These are phyloP conservation scores for Kodamaea kakaduensis DNA, from an alignment of 805 yeast species.

Conservation along the genomic window DNA sequence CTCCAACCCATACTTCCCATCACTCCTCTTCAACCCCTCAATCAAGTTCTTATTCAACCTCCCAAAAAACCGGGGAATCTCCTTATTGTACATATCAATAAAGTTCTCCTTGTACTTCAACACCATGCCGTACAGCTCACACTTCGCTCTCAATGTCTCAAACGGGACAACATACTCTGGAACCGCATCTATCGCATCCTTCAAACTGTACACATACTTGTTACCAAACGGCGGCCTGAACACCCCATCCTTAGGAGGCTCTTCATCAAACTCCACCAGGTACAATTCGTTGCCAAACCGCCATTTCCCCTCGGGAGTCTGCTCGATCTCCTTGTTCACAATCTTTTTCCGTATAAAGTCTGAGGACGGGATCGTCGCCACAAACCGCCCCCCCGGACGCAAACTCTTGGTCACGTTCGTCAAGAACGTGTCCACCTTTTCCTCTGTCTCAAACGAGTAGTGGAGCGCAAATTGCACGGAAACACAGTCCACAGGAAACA, in stretches of 20 bases:
- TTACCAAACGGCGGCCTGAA: slow-evolving; percentile 80
- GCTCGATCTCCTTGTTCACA: slow-evolving; percentile 42
- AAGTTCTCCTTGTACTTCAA: slow-evolving; percentile 73
- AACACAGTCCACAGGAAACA: slow-evolving; percentile 82
- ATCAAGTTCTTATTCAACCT: slow-evolving; percentile 56
- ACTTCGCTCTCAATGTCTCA: slow-evolving; percentile 76
- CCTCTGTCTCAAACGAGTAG: slow-evolving; percentile 88
- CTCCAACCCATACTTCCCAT: slow-evolving; percentile 81
- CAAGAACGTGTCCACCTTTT: slow-evolving; percentile 67
- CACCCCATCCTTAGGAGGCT: slow-evolving; percentile 71
- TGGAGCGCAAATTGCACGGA: slow-evolving; percentile 92
- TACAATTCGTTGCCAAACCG: slow-evolving; percentile 86
- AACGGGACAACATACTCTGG: slow-evolving; percentile 97
- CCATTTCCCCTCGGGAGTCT: slow-evolving; percentile 25
- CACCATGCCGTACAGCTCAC: slow-evolving; percentile 77
- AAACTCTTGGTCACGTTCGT: slow-evolving; percentile 73
- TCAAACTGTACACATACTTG: slow-evolving; percentile 71
- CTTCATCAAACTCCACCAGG: slow-evolving; percentile 73
- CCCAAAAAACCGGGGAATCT: slow-evolving; percentile 63
- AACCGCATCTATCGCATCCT: slow-evolving; percentile 93
- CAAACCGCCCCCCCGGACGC: slow-evolving; percentile 77
- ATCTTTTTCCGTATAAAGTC: slow-evolving; percentile 74
- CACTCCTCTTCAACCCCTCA: slow-evolving; percentile 68
- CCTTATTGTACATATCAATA: slow-evolving; percentile 74
- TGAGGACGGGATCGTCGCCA: slow-evolving; percentile 93